A percentile compares a stretch with the other conserved stretches of the same genome.
Evolutionary conservation across 2,329 filamentous ascomycete genomes (phyloP).

Genomic region (Teratosphaeria epicoccoides): DNA sequence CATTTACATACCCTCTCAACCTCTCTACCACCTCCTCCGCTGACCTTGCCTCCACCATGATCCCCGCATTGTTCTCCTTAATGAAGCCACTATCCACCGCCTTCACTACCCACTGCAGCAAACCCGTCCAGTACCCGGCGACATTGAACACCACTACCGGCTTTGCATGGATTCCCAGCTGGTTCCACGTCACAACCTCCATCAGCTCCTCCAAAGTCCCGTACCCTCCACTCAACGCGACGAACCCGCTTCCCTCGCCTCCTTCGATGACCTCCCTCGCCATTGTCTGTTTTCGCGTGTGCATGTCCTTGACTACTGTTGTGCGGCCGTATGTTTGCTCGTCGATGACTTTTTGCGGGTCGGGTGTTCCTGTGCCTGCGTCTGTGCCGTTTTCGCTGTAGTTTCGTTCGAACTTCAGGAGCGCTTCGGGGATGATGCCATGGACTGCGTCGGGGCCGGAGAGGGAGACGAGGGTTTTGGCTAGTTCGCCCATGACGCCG

Average conservation of each 20-base stretch:
- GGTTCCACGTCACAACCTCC: slow-evolving; percentile 83
- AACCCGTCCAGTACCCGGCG: slow-evolving; percentile 82
- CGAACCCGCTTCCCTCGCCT: slow-evolving; percentile 75
- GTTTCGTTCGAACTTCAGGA: slow-evolving; percentile 66
- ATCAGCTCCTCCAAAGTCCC: slow-evolving; percentile 95
- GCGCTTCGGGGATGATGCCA: slow-evolving; percentile 81
- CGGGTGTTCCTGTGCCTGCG: slow-evolving; percentile 29
- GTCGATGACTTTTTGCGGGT: slow-evolving; percentile 44
- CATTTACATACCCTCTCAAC: slow-evolving; percentile 64
- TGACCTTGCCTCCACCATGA: slow-evolving; percentile 65
- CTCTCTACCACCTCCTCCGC: slow-evolving; percentile 61
- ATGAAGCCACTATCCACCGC: slow-evolving; percentile 72
- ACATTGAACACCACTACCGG: slow-evolving; percentile 78
- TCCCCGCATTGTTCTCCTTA: slow-evolving; percentile 55
- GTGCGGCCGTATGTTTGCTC: slow-evolving; percentile 64
- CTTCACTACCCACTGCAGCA: slow-evolving; percentile 70
- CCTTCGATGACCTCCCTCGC: slow-evolving; percentile 73
- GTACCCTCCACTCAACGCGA: slow-evolving; percentile 80
- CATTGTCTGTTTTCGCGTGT: slow-evolving; percentile 91
- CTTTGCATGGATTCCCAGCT: slow-evolving; percentile 77
- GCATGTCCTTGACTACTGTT: slow-evolving; percentile 90
- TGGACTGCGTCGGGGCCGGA: slow-evolving; percentile 74
- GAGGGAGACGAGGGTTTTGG: slow-evolving; percentile 72
- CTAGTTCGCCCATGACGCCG: slow-evolving; percentile 90
- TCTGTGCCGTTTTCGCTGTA: slow-evolving; percentile 34